These are phyloP conservation scores for Ammopiptanthus mongolicus DNA, from an alignment of 306 rosid genomes.

Conservation along the genomic window DNA sequence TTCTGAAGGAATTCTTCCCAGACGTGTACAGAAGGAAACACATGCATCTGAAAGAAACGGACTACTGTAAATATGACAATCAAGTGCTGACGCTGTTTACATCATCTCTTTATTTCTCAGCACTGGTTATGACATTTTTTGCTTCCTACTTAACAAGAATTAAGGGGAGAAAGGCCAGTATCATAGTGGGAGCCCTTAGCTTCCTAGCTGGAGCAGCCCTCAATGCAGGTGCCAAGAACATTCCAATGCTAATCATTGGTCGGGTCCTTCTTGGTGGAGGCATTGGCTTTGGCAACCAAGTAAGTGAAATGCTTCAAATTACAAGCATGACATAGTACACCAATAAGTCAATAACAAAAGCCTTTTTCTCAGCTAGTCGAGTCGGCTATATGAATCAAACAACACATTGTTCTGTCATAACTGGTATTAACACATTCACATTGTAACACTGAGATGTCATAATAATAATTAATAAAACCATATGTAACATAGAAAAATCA, in stretches of 20 bases:
- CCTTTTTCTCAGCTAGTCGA: too few relatives aligned
- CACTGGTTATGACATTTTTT: slow-evolving; percentile 71
- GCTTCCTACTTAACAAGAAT: slow-evolving; percentile 75
- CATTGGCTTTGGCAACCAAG: slow-evolving; percentile 95
- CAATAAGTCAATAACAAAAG: too few relatives aligned
- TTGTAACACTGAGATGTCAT: background rate
- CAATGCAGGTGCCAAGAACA: slow-evolving; percentile 72
- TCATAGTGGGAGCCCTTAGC: slow-evolving; percentile 79
- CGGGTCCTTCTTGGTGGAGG: slow-evolving; percentile 77
- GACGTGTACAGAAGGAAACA: slow-evolving; percentile 69
- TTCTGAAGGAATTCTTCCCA: slow-evolving; percentile 78
- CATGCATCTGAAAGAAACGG: slow-evolving; percentile 62
- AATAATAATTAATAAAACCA: background rate
- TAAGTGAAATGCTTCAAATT: slow-evolving; percentile 27
- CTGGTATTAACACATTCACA: too few relatives aligned
- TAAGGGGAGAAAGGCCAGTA: slow-evolving; percentile 80
- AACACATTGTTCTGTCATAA: background rate
- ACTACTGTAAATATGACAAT: slow-evolving; percentile 89
- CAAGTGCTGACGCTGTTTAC: slow-evolving; percentile 91
- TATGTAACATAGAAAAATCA: background rate
- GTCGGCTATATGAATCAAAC: background rate
- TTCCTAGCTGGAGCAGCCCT: slow-evolving; percentile 73
- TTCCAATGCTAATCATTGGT: slow-evolving; percentile 77
- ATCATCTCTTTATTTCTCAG: slow-evolving; percentile 88
- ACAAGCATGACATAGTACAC: background rate